Conservation (phyloP, 2,329 filamentous ascomycete genomes). For the Lecanicillium sp. region DNA sequence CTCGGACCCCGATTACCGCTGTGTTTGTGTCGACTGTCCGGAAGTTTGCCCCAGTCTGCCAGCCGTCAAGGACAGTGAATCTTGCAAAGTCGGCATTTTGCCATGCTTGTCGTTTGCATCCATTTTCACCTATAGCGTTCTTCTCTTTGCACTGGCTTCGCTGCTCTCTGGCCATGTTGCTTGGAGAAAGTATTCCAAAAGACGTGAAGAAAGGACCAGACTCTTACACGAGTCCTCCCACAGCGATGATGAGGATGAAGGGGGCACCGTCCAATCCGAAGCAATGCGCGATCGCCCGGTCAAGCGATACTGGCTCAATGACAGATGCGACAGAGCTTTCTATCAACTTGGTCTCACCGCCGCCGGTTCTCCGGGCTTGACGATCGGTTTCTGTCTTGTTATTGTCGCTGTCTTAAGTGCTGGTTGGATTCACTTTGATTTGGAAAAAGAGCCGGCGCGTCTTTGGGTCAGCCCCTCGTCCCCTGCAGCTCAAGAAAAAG, state of each 20-base stretch:
- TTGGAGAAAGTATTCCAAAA: constrained; percentile 65
- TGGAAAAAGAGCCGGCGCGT: constrained; percentile 84
- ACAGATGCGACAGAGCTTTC: constrained; percentile 73
- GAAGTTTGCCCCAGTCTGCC: constrained; percentile 78
- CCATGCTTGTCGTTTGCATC: constrained; percentile 92
- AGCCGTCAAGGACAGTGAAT: constrained; percentile 59
- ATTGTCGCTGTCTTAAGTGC: constrained; percentile 73
- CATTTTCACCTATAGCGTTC: constrained; percentile 75
- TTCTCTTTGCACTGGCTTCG: constrained; percentile 61
- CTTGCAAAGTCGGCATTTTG: constrained; percentile 79
- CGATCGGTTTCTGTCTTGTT: constrained; percentile 69
- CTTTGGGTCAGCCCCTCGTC: constrained; percentile 97
- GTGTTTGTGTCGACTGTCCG: constrained; percentile 89
- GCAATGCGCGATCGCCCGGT: constrained; percentile 75
- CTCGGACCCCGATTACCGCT: constrained; percentile 76
- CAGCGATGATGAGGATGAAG: constrained; percentile 92
- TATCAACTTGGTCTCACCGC: constrained; percentile 72
- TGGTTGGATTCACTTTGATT: constrained; percentile 82
- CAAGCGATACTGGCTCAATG: constrained; percentile 77
- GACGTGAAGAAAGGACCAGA: constrained; percentile 75
- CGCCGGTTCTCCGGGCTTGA: constrained; percentile 77
- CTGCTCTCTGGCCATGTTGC: constrained; percentile 68
- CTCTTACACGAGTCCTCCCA: constrained; percentile 77
- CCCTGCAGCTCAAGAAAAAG: constrained; percentile 83
- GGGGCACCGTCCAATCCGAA: constrained; percentile 65